Conservation (phyloP, 495 filamentous ascomycete species). For the Penicillium malachiteum region DNA sequence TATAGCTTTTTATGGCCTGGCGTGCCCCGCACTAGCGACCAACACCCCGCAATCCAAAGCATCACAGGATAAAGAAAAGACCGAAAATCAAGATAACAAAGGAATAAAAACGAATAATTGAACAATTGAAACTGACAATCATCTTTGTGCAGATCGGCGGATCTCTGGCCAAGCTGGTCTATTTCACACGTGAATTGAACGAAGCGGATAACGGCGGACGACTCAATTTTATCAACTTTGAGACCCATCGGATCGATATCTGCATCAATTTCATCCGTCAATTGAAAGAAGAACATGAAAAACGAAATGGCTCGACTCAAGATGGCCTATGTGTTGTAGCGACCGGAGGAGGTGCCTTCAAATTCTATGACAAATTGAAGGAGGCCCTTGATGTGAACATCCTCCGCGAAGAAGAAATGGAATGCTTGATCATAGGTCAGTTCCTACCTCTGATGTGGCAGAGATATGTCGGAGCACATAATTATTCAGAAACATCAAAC, state of each 20-base stretch:
- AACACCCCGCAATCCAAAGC: conserved; percentile 4
- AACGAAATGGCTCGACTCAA: conserved; percentile 62
- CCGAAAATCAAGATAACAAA: conserved; percentile 1
- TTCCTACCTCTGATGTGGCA: background rate
- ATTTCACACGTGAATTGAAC: conserved; percentile 85
- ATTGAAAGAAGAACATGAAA: conserved; percentile 74
- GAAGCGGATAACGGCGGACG: conserved; percentile 81
- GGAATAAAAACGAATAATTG: background rate
- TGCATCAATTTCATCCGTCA: conserved; percentile 86
- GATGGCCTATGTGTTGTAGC: conserved; percentile 84
- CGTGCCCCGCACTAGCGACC: conserved; percentile 1
- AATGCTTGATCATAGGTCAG: conserved; percentile 89
- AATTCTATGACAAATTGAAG: conserved; percentile 88
- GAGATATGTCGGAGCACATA: background rate
- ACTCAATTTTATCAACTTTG: conserved; percentile 91
- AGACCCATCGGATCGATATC: conserved; percentile 87
- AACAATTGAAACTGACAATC: background rate
- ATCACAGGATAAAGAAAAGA: no score
- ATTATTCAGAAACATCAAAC: conserved; percentile 1
- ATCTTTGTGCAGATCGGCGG: conserved; percentile 73
- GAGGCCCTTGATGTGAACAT: conserved; percentile 81
- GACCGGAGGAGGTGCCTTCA: conserved; percentile 92
- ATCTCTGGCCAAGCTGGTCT: conserved; percentile 91
- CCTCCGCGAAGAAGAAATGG: conserved; percentile 94
- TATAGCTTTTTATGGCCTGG: background rate